These are phyloP conservation scores for Boletus rubroflammeus DNA, from an alignment of 768 basidiomycete genomes.

Conservation along the genomic window DNA sequence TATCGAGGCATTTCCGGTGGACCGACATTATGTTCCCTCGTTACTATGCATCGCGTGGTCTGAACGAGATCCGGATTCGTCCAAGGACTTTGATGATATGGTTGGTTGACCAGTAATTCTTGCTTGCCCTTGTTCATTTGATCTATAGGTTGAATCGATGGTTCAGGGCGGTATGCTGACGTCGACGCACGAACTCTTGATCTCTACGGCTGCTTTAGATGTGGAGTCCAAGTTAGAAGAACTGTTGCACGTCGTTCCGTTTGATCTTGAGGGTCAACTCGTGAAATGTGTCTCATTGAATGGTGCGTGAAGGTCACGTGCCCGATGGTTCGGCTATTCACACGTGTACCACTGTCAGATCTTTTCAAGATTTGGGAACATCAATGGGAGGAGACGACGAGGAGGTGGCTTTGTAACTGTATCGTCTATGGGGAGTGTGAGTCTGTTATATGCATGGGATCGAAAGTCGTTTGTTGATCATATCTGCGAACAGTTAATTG, in stretches of 20 bases:
- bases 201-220: constrained; percentile 52
- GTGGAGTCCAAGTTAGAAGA: constrained; percentile 53
- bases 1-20: constrained; percentile 47
- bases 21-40: constrained; percentile 60
- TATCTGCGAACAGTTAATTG: constrained; percentile 48
- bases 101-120: constrained; percentile 33
- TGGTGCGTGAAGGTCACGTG: constrained; percentile 38
- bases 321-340: not conserved
- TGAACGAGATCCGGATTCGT: constrained; percentile 37
- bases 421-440: constrained; percentile 43
- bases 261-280: constrained; percentile 59
- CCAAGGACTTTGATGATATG: constrained; percentile 58
- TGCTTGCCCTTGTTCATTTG: constrained; percentile 1
- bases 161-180: constrained; percentile 41
- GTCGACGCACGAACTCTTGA: constrained; percentile 42
- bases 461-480: not conserved
- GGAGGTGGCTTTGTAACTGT: constrained; percentile 23
- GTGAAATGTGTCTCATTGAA: constrained; percentile 44
- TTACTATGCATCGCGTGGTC: constrained; percentile 62
- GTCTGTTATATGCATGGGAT: constrained; percentile 16
- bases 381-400: constrained; percentile 22
- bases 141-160: constrained; percentile 47
- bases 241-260: constrained; percentile 36
- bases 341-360: constrained; percentile 9
- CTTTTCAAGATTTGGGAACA: constrained; percentile 25